Evolutionary conservation across 2,329 filamentous ascomycete species (phyloP).

Genomic region (Diaporthe caulivora): DNA sequence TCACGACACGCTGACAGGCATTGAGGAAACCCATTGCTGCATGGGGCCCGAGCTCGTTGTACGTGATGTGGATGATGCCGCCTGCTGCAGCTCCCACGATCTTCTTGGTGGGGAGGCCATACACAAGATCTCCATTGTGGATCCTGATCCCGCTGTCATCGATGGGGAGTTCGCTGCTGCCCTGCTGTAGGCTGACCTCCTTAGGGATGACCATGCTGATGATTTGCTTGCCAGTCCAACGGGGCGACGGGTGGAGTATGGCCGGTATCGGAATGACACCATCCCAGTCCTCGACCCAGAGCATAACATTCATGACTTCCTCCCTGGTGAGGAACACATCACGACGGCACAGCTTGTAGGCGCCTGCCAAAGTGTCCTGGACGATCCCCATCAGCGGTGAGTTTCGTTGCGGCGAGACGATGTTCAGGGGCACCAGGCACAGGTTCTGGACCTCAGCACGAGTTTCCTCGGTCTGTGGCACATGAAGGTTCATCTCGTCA

Average conservation of each 20-base stretch:
- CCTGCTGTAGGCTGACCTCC: constrained; percentile 82
- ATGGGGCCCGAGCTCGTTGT: constrained; percentile 90
- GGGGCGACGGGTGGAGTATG: constrained; percentile 91
- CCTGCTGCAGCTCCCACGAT: constrained; percentile 89
- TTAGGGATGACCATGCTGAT: constrained; percentile 92
- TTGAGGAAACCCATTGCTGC: constrained; percentile 96
- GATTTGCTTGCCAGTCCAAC: constrained; percentile 99
- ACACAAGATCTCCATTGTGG: constrained; percentile 89
- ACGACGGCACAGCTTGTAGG: constrained; percentile 95
- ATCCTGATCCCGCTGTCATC: constrained; percentile 86
- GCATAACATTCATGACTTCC: constrained; percentile 94
- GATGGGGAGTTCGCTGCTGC: constrained; percentile 74
- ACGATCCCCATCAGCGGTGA: constrained; percentile 99
- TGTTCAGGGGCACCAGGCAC: constrained; percentile 98
- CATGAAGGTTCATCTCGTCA: constrained; percentile 99
- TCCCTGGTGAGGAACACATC: constrained; percentile 93
- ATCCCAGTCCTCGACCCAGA: constrained; percentile 99
- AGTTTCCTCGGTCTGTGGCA: constrained; percentile 96
- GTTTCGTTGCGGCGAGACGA: constrained; percentile 97
- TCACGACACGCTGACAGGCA: constrained; percentile 92
- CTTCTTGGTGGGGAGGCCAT: constrained; percentile 93
- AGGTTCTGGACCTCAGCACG: constrained; percentile 94
- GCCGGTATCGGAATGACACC: constrained; percentile 92
- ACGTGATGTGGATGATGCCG: constrained; percentile 95
- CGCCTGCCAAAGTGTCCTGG: constrained; percentile 95